phyloP scores from a whole-genome alignment of 2,329 filamentous ascomycete species.

The Remersonia thermophila region DNA sequence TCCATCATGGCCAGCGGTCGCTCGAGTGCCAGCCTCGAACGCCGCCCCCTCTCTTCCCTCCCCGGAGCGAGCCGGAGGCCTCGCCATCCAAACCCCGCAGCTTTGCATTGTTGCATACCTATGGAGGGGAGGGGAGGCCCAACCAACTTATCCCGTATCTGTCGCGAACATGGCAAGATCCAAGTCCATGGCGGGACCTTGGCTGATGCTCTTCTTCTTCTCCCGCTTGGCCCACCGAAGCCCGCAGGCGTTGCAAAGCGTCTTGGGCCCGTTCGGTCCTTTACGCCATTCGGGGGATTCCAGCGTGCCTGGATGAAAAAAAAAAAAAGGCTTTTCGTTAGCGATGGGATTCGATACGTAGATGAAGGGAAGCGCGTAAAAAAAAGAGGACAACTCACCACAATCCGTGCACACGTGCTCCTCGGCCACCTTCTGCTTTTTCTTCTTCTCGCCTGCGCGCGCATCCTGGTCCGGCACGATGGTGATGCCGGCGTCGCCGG shows the following conservation, averaged over 20 bases:
- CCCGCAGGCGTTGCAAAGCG: slow-evolving; percentile 89
- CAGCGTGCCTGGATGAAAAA: slow-evolving; percentile 46
- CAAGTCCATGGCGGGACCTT: background rate
- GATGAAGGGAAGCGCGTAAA: no score
- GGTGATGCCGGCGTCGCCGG: slow-evolving; percentile 75
- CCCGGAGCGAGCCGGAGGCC: no score
- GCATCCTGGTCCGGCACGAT: slow-evolving; percentile 70
- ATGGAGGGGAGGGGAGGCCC: background rate
- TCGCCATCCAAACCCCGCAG: no score
- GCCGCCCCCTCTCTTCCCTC: no score
- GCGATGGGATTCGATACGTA: no score
- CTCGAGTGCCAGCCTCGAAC: no score
- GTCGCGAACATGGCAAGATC: no score
- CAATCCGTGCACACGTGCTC: slow-evolving; percentile 96
- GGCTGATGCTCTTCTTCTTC: slow-evolving; percentile 45
- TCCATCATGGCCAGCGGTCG: no score
- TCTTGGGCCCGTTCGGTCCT: slow-evolving; percentile 84
- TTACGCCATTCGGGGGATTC: slow-evolving; percentile 96
- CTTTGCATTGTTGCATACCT: no score
- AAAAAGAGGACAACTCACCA: slow-evolving; percentile 41
- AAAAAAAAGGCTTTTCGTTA: background rate
- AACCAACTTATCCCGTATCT: background rate
- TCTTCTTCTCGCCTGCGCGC: slow-evolving; percentile 66
- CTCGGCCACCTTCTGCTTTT: slow-evolving; percentile 69
- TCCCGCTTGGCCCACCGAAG: slow-evolving; percentile 67